A percentile compares a stretch with the other conserved stretches of the same genome.
Conservation (phyloP, 768 basidiomycete species). For the Boletus edulis region DNA sequence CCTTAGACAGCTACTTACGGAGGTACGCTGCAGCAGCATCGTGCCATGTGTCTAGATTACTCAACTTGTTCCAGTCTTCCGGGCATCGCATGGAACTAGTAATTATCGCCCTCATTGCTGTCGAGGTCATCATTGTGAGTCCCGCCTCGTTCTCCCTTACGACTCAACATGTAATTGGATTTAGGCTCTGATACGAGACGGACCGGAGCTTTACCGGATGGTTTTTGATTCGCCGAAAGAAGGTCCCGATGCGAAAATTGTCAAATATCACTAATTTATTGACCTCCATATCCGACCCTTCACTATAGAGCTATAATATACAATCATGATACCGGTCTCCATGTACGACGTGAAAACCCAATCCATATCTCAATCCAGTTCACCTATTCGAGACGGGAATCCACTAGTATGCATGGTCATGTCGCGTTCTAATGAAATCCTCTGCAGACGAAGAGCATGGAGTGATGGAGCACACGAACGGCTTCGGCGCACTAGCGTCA, state of each 20-base stretch:
- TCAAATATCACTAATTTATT: slow-evolving; percentile 7
- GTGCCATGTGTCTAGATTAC: neutral
- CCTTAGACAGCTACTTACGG: slow-evolving; percentile 83
- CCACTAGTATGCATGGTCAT: neutral
- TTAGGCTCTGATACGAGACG: slow-evolving; percentile 74
- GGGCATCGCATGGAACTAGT: slow-evolving; percentile 93
- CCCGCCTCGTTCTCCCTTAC: neutral
- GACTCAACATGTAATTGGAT: neutral
- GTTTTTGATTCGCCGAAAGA: slow-evolving; percentile 18
- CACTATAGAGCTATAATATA: slow-evolving; percentile 4
- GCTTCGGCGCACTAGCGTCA: slow-evolving; percentile 19
- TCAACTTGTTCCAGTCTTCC: slow-evolving; percentile 58
- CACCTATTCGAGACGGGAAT: neutral
- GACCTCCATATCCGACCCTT: neutral
- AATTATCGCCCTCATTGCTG: slow-evolving; percentile 91
- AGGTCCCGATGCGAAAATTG: neutral
- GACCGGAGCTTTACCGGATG: slow-evolving; percentile 73
- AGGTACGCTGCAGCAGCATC: slow-evolving; percentile 39
- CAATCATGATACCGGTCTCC: neutral
- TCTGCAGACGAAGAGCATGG: slow-evolving; percentile 13
- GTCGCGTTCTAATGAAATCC: slow-evolving; percentile 15
- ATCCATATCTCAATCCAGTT: neutral
- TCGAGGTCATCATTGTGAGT: slow-evolving; percentile 89
- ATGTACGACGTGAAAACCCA: neutral
- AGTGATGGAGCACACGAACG: slow-evolving; percentile 23